These are phyloP conservation scores for Lasiosphaeria ovina DNA, from an alignment of 495 filamentous ascomycete species.

Conservation along the genomic window DNA sequence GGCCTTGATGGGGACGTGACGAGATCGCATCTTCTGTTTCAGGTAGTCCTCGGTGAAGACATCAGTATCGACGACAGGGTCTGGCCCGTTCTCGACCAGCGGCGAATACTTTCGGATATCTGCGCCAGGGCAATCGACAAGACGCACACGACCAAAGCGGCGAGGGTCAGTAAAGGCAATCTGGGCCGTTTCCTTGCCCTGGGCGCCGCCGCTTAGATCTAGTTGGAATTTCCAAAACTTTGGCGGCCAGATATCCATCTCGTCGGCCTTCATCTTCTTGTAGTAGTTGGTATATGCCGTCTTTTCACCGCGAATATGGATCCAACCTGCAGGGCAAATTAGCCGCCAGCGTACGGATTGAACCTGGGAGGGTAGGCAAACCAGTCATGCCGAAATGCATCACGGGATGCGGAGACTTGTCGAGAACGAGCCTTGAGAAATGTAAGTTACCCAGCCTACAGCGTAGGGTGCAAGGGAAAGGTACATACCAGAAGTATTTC, in stretches of 20 bases:
- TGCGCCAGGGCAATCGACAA: constrained; percentile 74
- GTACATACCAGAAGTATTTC: constrained; percentile 84
- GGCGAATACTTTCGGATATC: constrained; percentile 76
- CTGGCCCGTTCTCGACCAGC: constrained; percentile 86
- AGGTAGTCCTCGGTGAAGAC: constrained; percentile 73
- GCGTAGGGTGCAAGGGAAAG: neutral
- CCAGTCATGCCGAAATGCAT: constrained; percentile 87
- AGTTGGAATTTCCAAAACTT: constrained; percentile 85
- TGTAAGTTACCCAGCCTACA: constrained; percentile 1
- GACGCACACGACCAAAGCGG: constrained; percentile 70
- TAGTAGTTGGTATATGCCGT: constrained; percentile 70
- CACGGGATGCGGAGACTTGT: constrained; percentile 72
- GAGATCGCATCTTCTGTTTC: constrained; percentile 61
- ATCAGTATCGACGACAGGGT: constrained; percentile 82
- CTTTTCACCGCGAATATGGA: constrained; percentile 74
- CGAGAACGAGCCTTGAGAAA: constrained; percentile 42
- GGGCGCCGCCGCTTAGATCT: constrained; percentile 48
- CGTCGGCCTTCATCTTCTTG: constrained; percentile 58
- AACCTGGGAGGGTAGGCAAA: neutral
- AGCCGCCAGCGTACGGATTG: neutral
- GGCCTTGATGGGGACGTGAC: constrained; percentile 82
- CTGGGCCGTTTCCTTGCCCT: constrained; percentile 49
- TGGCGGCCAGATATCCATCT: constrained; percentile 74
- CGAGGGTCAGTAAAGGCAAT: constrained; percentile 83
- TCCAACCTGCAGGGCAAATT: constrained; percentile 61